These are phyloP conservation scores for Blastobotrys elegans DNA, from an alignment of 1,139 yeast genomes.

Conservation along the genomic window DNA sequence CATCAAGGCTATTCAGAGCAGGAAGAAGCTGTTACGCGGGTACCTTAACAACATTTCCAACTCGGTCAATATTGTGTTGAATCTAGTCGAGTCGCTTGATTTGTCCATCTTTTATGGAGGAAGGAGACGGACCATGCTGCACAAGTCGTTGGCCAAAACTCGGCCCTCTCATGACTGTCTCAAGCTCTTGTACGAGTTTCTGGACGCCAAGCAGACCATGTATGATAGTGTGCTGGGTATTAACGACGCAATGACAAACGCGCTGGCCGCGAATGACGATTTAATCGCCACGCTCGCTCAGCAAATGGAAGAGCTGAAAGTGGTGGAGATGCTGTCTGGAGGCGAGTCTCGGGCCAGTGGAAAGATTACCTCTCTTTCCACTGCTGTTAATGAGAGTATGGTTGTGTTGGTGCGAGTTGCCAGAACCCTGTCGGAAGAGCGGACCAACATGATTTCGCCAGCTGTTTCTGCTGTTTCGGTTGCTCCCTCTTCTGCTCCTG, in stretches of 20 bases:
- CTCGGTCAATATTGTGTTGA: constrained; percentile 22
- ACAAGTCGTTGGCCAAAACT: constrained; percentile 10
- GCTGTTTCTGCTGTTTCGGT: not conserved
- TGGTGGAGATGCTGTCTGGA: constrained; percentile 19
- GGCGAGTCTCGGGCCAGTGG: constrained; percentile 18
- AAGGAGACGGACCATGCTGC: constrained; percentile 15
- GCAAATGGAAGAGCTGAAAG: constrained; percentile 20
- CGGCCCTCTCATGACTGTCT: constrained; percentile 43
- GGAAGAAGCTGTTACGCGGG: constrained; percentile 21
- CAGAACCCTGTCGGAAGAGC: constrained; percentile 7
- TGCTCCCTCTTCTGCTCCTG: not conserved
- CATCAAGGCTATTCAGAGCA: constrained; percentile 20
- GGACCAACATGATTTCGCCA: constrained; percentile 1
- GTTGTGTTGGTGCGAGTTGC: not conserved
- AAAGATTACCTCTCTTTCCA: constrained; percentile 16
- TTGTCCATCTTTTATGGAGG: constrained; percentile 26
- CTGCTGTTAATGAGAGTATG: constrained; percentile 13
- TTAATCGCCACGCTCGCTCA: constrained; percentile 23
- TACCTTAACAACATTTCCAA: constrained; percentile 20
- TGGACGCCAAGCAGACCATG: constrained; percentile 66
- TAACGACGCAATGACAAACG: constrained; percentile 48
- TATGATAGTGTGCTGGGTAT: constrained; percentile 60
- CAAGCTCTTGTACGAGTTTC: constrained; percentile 67
- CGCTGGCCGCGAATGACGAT: constrained; percentile 56
- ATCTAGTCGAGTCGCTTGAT: constrained; percentile 30